Evolutionary conservation across 768 basidiomycete genomes (phyloP).

Genomic region (Gymnopilus junonius): DNA sequence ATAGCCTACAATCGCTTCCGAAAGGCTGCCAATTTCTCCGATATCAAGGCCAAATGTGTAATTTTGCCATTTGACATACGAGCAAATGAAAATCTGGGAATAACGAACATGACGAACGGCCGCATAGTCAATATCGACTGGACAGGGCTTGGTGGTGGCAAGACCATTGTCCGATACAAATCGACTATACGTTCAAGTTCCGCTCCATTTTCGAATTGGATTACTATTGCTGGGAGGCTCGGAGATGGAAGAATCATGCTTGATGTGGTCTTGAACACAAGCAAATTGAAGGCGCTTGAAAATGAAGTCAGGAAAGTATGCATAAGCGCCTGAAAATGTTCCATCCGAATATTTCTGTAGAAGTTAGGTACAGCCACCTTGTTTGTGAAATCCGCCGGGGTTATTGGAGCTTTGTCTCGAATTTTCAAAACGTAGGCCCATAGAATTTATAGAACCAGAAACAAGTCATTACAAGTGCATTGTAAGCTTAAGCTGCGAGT

Average conservation of each 20-base stretch:
- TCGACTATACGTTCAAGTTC: constrained; percentile 41
- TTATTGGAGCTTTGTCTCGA: too few species aligned
- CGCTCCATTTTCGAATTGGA: constrained; percentile 37
- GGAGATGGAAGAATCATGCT: constrained; percentile 42
- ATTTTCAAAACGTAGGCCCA: too few species aligned
- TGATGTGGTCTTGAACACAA: constrained; percentile 40
- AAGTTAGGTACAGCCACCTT: too few species aligned
- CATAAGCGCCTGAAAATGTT: too few species aligned
- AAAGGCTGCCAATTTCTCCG: not conserved
- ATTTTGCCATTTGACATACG: constrained; percentile 38
- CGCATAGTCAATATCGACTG: constrained; percentile 45
- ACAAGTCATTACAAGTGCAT: too few species aligned
- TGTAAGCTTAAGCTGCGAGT: too few species aligned
- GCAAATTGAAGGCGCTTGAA: too few species aligned
- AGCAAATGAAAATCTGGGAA: constrained; percentile 38
- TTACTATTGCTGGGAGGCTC: constrained; percentile 43
- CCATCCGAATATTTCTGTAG: too few species aligned
- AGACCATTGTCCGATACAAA: constrained; percentile 43
- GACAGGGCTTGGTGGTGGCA: constrained; percentile 34
- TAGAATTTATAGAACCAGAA: too few species aligned
- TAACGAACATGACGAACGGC: constrained; percentile 46
- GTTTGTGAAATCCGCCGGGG: too few species aligned
- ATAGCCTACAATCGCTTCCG: constrained; percentile 20
- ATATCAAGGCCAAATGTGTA: too few species aligned
- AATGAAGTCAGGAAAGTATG: too few species aligned